Evolutionary conservation across 2,329 filamentous ascomycete species (phyloP), one percentile per base, ranked within the genome.

Genomic region (Colletotrichum incanum): DNA sequence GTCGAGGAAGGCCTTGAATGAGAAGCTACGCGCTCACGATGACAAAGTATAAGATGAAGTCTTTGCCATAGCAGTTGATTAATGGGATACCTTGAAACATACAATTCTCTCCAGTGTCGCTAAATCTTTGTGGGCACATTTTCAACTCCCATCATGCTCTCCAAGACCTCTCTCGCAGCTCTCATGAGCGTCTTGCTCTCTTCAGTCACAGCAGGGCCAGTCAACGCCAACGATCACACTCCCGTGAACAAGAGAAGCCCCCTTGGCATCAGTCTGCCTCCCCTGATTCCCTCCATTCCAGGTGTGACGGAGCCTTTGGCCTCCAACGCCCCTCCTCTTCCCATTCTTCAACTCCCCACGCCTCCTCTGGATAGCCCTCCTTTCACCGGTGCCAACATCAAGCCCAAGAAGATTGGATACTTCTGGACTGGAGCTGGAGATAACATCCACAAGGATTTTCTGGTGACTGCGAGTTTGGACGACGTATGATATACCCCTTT

Each of bases 341-440:
- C 89, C 5, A 86, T 91, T 67, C 80, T 92, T 14, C 89, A 91
- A 76, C 66, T 89, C 5, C 89, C 89, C 2, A 89, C 87, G n/a
- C 89, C 89, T 60, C 86, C 89, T 0, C 78, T 91, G n/a, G 80
- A 83, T 2, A 89, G 86, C 74, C 85, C 84, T 11, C 86, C 86
- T 8, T 90, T 90, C 72, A 82, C 81, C 14, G 81, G 84, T 3
- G 88, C 86, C 77, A 81, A 88, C 72, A 86, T 91, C 77, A 88
- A 87, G 81, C 89, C 90, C 37, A 91, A 91, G 86, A 91, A 91
- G 82, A 89, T 91, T 77, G 90, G 89, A 0, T 91, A 91, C 80
- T 91, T 91, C 81, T 91, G 88, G 88, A 90, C 88, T 64, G 89
- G 86, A 23, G 83, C 89, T 43, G 89, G 87, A 45, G 89, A 91